Percentiles rank a stretch among this genome's conserved stretches.
Evolutionary conservation across 2,329 filamentous ascomycete species (phyloP).

Genomic region (Fusarium beomiforme): DNA sequence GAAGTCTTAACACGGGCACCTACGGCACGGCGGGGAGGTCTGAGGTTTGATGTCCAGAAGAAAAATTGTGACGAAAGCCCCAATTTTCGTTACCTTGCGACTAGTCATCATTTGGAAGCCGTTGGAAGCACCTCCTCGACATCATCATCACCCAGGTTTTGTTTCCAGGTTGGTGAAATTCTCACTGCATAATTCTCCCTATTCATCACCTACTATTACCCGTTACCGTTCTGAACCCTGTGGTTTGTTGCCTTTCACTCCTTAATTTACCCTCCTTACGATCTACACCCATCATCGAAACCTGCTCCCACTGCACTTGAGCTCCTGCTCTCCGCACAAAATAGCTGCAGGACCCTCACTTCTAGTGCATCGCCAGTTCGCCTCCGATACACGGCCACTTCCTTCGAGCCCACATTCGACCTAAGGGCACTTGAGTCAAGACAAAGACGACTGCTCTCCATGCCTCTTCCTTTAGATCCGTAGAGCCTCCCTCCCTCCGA

Average conservation of each 20-base stretch:
- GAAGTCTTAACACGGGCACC: conserved; percentile 15
- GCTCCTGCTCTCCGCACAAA: conserved; percentile 36
- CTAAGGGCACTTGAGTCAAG: conserved; percentile 21
- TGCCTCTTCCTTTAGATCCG: conserved; percentile 47
- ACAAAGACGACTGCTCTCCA: conserved; percentile 41
- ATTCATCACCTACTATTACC: conserved; percentile 1
- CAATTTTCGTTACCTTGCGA: conserved; percentile 40
- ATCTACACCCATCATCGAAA: conserved; percentile 3
- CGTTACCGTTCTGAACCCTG: not conserved
- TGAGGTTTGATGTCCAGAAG: conserved; percentile 19
- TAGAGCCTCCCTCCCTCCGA: conserved; percentile 42
- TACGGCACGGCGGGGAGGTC: conserved; percentile 36
- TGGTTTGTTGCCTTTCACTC: conserved; percentile 8
- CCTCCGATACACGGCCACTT: conserved; percentile 27
- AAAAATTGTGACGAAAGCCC: conserved; percentile 47
- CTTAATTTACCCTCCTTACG: conserved; percentile 20
- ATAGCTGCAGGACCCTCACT: conserved; percentile 35
- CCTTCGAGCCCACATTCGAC: conserved; percentile 19
- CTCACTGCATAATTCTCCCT: conserved; percentile 5
- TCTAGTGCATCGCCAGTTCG: conserved; percentile 30
- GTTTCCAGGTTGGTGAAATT: conserved; percentile 30
- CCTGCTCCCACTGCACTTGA: conserved; percentile 25
- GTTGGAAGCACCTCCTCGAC: conserved; percentile 41
- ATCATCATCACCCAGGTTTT: conserved; percentile 37
- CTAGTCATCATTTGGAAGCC: conserved; percentile 37